Percentiles rank a stretch among this genome's conserved stretches.
Conservation (phyloP, 257 asterid species). For the Scutellaria baicalensis region DNA sequence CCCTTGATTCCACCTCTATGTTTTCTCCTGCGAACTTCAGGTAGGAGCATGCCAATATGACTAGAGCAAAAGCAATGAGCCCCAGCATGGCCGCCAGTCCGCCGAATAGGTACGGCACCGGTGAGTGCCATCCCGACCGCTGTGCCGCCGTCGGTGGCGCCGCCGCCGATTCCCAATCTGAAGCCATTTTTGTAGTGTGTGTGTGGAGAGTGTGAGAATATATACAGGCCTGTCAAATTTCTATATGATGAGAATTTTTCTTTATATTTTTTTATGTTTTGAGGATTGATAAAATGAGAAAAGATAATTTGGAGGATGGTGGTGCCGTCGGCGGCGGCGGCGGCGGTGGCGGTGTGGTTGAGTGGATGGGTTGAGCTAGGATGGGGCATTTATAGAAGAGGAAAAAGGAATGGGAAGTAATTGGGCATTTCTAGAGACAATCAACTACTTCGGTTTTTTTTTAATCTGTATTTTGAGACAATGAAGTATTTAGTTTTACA, state of each 20-base stretch:
- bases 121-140: constrained; percentile 29
- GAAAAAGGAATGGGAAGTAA: background rate
- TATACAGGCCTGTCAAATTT: background rate
- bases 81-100: constrained; percentile 47
- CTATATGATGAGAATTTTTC: background rate
- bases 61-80: constrained; percentile 39
- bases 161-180: background rate
- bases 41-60: constrained; percentile 43
- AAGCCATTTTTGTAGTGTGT: background rate
- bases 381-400: background rate
- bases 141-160: background rate
- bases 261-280: background rate
- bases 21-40: constrained; percentile 25
- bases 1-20: constrained; percentile 11
- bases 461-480: background rate
- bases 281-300: no score
- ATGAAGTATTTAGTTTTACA: no score
- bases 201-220: background rate
- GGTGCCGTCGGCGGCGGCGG: background rate
- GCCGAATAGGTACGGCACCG: constrained; percentile 48
- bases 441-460: background rate
- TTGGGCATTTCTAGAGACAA: background rate
- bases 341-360: background rate
- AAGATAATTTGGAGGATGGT: no score
- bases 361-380: background rate